phyloP scores from a whole-genome alignment of 441 rosid genomes.

The Jatropha multifida region DNA sequence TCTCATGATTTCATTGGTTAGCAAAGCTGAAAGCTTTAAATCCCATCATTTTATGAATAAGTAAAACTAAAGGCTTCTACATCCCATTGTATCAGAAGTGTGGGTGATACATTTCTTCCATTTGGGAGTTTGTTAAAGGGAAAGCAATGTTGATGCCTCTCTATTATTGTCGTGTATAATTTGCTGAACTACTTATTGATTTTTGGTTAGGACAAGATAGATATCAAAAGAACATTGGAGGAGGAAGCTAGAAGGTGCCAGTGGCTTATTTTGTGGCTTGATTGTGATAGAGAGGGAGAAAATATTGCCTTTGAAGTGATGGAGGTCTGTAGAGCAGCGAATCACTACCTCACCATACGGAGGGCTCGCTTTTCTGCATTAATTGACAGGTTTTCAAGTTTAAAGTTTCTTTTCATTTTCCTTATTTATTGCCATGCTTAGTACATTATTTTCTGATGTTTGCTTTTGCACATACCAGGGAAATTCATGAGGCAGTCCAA shows the following conservation, averaged over 20 bases:
- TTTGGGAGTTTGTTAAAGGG: too few species aligned
- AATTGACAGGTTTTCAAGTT: conserved; percentile 66
- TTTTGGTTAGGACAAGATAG: conserved; percentile 64
- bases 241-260: conserved; percentile 96
- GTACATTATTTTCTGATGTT: conserved; percentile 17
- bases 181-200: neutral
- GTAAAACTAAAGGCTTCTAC: too few species aligned
- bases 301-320: conserved; percentile 93
- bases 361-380: conserved; percentile 95
- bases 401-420: neutral
- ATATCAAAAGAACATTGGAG: conserved; percentile 84
- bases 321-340: conserved; percentile 62
- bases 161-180: too few species aligned
- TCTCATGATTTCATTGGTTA: too few species aligned
- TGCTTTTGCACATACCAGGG: conserved; percentile 49
- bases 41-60: too few species aligned
- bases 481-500: conserved; percentile 86
- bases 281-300: conserved; percentile 98
- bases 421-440: neutral
- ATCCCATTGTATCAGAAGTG: too few species aligned
- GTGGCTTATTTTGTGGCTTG: conserved; percentile 97
- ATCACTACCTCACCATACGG: conserved; percentile 53
- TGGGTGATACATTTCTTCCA: too few species aligned
- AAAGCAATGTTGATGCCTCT: too few species aligned
- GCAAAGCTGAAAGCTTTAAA: too few species aligned